Evolutionary conservation across 2,329 filamentous ascomycete genomes (phyloP).

Genomic region (Apiospora hydei): DNA sequence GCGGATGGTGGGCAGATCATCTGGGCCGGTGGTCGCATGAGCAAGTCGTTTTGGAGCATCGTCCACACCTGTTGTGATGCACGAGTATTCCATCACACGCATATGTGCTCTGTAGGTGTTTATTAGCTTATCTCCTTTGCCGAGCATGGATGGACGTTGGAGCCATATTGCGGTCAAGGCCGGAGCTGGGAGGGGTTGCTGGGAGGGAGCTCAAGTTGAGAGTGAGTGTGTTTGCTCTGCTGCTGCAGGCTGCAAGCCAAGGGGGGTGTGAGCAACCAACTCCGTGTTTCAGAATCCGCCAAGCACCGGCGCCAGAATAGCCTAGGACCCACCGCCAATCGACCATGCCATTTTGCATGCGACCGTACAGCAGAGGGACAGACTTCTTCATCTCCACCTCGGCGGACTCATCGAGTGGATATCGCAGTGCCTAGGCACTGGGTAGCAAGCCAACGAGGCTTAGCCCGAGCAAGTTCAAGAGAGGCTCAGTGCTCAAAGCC

Average conservation of each 20-base stretch:
- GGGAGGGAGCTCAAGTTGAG: background rate
- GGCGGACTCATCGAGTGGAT: background rate
- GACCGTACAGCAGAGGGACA: constrained; percentile 16
- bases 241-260: constrained; percentile 18
- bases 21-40: constrained; percentile 18
- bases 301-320: constrained; percentile 21
- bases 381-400: constrained; percentile 16
- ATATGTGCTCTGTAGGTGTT: constrained; percentile 9
- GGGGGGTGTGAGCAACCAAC: constrained; percentile 16
- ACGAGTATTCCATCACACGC: constrained; percentile 15
- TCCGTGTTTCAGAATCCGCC: constrained; percentile 20
- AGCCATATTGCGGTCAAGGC: constrained; percentile 18
- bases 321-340: constrained; percentile 4
- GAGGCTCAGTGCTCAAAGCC: constrained; percentile 1
- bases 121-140: constrained; percentile 10
- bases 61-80: constrained; percentile 7
- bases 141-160: constrained; percentile 14
- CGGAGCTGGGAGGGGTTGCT: constrained; percentile 7
- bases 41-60: constrained; percentile 15
- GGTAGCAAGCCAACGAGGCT: constrained; percentile 11
- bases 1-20: constrained; percentile 16
- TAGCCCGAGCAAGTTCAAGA: constrained; percentile 3
- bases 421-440: background rate
- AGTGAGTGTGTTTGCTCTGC: background rate
- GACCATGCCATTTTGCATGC: constrained; percentile 14